Evolutionary conservation across 2,329 filamentous ascomycete species (phyloP).

Genomic region (Colletotrichum endophyticum): DNA sequence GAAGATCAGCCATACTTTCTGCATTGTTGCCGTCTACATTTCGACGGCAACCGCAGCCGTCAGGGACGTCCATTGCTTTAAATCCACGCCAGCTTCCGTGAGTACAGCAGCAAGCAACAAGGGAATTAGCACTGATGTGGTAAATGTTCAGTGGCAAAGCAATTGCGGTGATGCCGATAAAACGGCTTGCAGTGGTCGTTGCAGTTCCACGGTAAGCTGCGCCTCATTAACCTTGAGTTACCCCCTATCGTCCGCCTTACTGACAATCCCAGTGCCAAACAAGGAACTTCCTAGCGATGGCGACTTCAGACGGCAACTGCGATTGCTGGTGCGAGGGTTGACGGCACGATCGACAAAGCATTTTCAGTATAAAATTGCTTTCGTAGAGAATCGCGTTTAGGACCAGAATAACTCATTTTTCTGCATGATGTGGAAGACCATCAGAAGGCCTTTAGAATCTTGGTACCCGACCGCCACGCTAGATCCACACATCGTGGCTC

Average conservation of each 20-base stretch:
- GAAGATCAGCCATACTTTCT: neutral
- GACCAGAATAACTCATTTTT: neutral
- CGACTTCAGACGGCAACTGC: neutral
- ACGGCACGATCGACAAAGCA: neutral
- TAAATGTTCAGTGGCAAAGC: neutral
- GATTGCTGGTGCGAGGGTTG: neutral
- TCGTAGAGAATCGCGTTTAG: neutral
- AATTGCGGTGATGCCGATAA: neutral
- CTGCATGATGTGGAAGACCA: neutral
- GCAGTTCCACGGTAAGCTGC: neutral
- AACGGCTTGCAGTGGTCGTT: neutral
- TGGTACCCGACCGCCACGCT: neutral
- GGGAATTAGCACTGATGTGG: neutral
- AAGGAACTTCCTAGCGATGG: neutral
- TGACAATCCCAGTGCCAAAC: neutral
- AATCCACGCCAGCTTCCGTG: neutral
- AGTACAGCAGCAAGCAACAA: neutral
- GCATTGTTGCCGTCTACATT: neutral
- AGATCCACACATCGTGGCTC: neutral
- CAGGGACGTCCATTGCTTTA: neutral
- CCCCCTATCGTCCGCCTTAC: neutral
- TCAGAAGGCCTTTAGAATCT: neutral
- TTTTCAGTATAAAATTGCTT: neutral
- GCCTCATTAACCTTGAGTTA: neutral
- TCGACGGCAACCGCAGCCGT: neutral